These are phyloP conservation scores for Ogataea thermomethanolica DNA, from an alignment of 805 yeast species.

Conservation along the genomic window DNA sequence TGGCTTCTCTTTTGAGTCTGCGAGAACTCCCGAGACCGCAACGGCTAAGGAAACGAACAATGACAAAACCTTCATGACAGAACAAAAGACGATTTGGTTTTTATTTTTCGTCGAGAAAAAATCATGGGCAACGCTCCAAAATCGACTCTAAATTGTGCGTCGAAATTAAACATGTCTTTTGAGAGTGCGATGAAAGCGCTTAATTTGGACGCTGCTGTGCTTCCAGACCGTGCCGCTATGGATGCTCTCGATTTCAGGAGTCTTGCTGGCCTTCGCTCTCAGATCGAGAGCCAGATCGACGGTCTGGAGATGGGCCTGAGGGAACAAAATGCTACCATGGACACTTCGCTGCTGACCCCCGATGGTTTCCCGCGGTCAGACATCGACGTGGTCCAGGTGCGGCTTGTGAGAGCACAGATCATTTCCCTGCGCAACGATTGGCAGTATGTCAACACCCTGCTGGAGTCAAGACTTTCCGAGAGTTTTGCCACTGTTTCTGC, in stretches of 20 bases:
- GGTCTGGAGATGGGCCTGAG: conserved; percentile 41
- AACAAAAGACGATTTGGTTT: neutral
- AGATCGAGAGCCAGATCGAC: conserved; percentile 40
- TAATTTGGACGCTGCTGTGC: conserved; percentile 15
- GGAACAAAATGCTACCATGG: conserved; percentile 44
- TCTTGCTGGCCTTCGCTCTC: conserved; percentile 32
- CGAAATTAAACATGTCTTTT: conserved; percentile 23
- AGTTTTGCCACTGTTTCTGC: conserved; percentile 27
- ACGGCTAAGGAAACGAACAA: conserved; percentile 19
- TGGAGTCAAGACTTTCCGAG: conserved; percentile 45
- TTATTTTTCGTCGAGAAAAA: conserved; percentile 8
- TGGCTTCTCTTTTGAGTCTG: conserved; percentile 15
- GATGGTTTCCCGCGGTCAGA: conserved; percentile 90
- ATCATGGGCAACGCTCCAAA: conserved; percentile 1
- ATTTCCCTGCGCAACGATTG: conserved; percentile 71
- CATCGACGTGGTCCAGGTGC: conserved; percentile 69
- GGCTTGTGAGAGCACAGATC: conserved; percentile 60
- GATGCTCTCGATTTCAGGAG: conserved; percentile 14
- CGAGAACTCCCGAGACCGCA: conserved; percentile 15
- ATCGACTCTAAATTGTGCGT: conserved; percentile 10
- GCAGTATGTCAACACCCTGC: conserved; percentile 40
- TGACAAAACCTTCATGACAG: conserved; percentile 6
- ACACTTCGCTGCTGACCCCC: conserved; percentile 54
- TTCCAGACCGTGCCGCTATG: conserved; percentile 15
- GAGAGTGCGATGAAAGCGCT: conserved; percentile 23